Evolutionary conservation across 768 basidiomycete species (phyloP), one percentile per base, ranked within the genome.

Genomic region (Pleurotus tuber-regium): DNA sequence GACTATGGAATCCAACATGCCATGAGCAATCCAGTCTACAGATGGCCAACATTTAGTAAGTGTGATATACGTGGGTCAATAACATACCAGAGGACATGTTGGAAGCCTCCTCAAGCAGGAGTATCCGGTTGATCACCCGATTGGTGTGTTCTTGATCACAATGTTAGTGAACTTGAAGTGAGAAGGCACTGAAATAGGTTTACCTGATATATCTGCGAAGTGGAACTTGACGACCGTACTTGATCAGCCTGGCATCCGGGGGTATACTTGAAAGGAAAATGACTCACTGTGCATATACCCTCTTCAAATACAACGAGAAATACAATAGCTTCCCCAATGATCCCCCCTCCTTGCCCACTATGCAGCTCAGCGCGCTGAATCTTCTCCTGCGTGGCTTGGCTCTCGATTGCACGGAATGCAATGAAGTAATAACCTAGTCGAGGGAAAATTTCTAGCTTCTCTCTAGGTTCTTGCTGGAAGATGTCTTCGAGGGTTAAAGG

Each of bases 401-500:
- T 78, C 58, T 93, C 90, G 44, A 94, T 79, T 1, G 92, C 86
- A 40, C 89, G 80, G 59, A 95, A 92, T 16, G 87, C 87, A 50
- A 96, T 73, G 60, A 98, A 92, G 64, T 95, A 92, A 68, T 98
- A 98, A 1, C 93, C 95, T 11, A 98, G 78, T 57, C 80, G 84
- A 0, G 88, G 82, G 62, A 95, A 96, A 16, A 85, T 70, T 61
- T 97, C 94, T 14, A 96, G 68, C 67, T 98, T 98, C 67, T 97
- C 95, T 31, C 92, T 79, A 12, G 91, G 87, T 54, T 98, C 94
- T 68, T 89, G 86, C 54, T 92, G 89, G 6, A 98, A 68, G 39
- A 96, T 91, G 67, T 98, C 94, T 66, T 98, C 95, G 10, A 97
- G 75, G 0, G 94, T 96, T 40, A 98, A 70, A 0, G 95, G 95